Evolutionary conservation across 371 early-diverging fungal species (phyloP), one percentile per base, ranked within the genome.

Genomic region (Synchytrium microbalum): DNA sequence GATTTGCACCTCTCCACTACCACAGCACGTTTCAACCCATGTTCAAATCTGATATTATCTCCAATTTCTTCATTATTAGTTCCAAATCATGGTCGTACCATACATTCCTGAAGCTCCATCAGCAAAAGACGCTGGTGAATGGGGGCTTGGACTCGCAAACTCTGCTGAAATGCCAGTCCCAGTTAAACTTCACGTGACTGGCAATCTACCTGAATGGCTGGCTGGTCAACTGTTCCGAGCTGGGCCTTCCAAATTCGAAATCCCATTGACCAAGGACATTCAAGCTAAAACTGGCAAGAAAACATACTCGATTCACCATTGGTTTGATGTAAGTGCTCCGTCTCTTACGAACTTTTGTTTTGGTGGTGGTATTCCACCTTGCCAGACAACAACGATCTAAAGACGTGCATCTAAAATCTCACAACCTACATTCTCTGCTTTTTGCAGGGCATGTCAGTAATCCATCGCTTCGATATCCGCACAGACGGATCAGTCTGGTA

Each of bases 81-180:
- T n/a, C n/a, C n/a, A n/a, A n/a, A n/a, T n/a, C n/a, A n/a, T n/a
- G n/a, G n/a, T n/a, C n/a, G n/a, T n/a, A n/a, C n/a, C n/a, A n/a
- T n/a, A n/a, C n/a, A n/a, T n/a, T n/a, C n/a, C n/a, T n/a, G n/a
- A n/a, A n/a, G n/a, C n/a, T n/a, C n/a, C n/a, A n/a, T n/a, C n/a
- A n/a, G n/a, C n/a, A n/a, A n/a, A n/a, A n/a, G n/a, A n/a, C n/a
- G n/a, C n/a, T n/a, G n/a, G n/a, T n/a, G n/a, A n/a, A n/a, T n/a
- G n/a, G n/a, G n/a, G n/a, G n/a, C n/a, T n/a, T n/a, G 62, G 62
- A 8, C 56, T 62, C 62, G 3, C 23, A 23, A 62, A 62, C 54
- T 46, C 54, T 10, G 33, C 51, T 5, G 62, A 62, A 26, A 26
- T 55, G 28, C 27, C 23, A 30, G 46, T 2, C 2, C 62, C 62